phyloP scores from a whole-genome alignment of 495 filamentous ascomycete genomes.

The Xylaria flabelliformis region DNA sequence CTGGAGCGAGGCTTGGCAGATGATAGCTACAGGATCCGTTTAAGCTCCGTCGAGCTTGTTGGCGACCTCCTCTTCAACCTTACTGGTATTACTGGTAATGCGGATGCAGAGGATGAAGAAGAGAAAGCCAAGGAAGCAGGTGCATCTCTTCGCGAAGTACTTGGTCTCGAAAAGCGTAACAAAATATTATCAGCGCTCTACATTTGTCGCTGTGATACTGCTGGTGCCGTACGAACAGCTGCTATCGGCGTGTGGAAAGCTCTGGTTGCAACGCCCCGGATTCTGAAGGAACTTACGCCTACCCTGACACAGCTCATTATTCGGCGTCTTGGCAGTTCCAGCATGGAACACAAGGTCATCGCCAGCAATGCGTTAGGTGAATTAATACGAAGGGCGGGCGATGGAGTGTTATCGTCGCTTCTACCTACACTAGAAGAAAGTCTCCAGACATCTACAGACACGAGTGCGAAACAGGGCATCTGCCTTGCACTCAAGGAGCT shows the following conservation, averaged over 20 bases:
- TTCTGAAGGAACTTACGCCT: slow-evolving; percentile 92
- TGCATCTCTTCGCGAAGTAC: slow-evolving; percentile 86
- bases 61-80: slow-evolving; percentile 97
- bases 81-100: slow-evolving; percentile 87
- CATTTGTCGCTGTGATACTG: slow-evolving; percentile 97
- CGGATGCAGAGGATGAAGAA: slow-evolving; percentile 76
- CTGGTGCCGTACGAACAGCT: slow-evolving; percentile 86
- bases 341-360: slow-evolving; percentile 98
- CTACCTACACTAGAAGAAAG: slow-evolving; percentile 93
- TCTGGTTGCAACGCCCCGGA: slow-evolving; percentile 88
- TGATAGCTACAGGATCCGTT: slow-evolving; percentile 92
- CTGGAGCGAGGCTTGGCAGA: slow-evolving; percentile 94
- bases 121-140: slow-evolving; percentile 82
- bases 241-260: slow-evolving; percentile 97
- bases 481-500: slow-evolving; percentile 95
- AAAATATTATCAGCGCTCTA: slow-evolving; percentile 94
- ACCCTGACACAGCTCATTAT: slow-evolving; percentile 95
- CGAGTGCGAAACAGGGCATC: slow-evolving; percentile 95
- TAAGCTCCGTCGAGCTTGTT: slow-evolving; percentile 96
- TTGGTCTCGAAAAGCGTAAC: slow-evolving; percentile 94
- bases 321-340: slow-evolving; percentile 89
- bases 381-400: slow-evolving; percentile 93
- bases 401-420: slow-evolving; percentile 85
- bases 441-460: slow-evolving; percentile 84
- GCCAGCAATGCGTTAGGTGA: slow-evolving; percentile 96